These are phyloP conservation scores for Gonapodya prolifera DNA, from an alignment of 192 early-diverging fungal species.

Conservation along the genomic window DNA sequence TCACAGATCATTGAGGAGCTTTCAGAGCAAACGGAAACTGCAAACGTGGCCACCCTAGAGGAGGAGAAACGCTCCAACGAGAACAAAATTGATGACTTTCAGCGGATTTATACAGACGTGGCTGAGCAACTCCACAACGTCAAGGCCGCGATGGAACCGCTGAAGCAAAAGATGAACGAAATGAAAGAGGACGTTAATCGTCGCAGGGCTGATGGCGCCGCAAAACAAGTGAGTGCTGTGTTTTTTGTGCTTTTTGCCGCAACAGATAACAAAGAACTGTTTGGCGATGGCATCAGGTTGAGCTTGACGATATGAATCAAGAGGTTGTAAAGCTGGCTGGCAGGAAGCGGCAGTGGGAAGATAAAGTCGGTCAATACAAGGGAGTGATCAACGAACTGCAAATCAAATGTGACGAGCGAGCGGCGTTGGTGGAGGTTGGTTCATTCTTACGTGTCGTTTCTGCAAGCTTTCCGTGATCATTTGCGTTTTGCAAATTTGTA, in stretches of 20 bases:
- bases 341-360: not conserved
- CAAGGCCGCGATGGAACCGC: not conserved
- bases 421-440: not conserved
- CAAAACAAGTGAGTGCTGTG: not conserved
- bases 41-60: not conserved
- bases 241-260: too few species aligned
- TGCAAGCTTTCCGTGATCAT: too few species aligned
- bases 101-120: not conserved
- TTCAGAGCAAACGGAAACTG: not conserved
- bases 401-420: not conserved
- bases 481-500: too few species aligned
- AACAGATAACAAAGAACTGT: too few species aligned
- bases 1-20: not conserved
- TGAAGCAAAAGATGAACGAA: not conserved
- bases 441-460: not conserved
- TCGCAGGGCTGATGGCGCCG: not conserved
- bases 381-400: not conserved
- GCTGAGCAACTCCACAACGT: not conserved
- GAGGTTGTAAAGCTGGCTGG: not conserved
- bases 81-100: not conserved
- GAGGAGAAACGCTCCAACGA: constrained; percentile 2
- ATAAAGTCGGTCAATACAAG: not conserved
- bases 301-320: not conserved
- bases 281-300: not conserved
- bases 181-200: not conserved